These are phyloP conservation scores for Candida pseudoglaebosa DNA, from an alignment of 805 yeast species.

Conservation along the genomic window DNA sequence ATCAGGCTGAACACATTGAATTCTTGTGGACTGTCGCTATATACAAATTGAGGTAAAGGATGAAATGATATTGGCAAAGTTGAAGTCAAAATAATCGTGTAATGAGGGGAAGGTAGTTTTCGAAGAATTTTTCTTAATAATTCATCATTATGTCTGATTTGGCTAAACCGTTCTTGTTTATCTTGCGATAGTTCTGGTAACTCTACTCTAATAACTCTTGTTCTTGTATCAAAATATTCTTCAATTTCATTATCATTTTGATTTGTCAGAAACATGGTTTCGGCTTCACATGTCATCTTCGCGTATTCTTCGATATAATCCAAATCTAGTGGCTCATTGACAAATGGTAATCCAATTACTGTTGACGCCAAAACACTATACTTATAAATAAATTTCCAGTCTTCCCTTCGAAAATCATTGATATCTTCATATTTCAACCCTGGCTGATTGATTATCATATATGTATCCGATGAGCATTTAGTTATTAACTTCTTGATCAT, in stretches of 20 bases:
- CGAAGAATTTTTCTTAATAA: conserved; percentile 54
- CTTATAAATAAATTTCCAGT: conserved; percentile 48
- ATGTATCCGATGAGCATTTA: conserved; percentile 36
- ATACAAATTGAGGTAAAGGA: conserved; percentile 27
- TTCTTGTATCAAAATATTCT: conserved; percentile 56
- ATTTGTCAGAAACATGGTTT: conserved; percentile 32
- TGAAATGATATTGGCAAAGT: conserved; percentile 18
- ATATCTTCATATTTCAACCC: conserved; percentile 31
- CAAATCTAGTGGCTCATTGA: conserved; percentile 38
- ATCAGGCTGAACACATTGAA: conserved; percentile 53
- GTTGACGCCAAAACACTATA: conserved; percentile 58
- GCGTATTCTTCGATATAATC: conserved; percentile 40
- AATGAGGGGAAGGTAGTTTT: conserved; percentile 70
- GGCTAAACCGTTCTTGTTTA: conserved; percentile 9
- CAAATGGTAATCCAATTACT: conserved; percentile 54
- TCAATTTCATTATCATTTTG: conserved; percentile 37
- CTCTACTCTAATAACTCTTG: conserved; percentile 58
- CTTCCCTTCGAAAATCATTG: conserved; percentile 24
- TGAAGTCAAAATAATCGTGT: conserved; percentile 54
- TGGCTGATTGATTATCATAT: conserved; percentile 36
- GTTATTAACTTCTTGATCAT: conserved; percentile 34
- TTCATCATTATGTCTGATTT: conserved; percentile 40
- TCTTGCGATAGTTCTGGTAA: conserved; percentile 44
- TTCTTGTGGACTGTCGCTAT: conserved; percentile 29
- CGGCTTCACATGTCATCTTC: conserved; percentile 50